Conservation (phyloP, 192 early-diverging fungal species). For the Coemansia furcata region DNA sequence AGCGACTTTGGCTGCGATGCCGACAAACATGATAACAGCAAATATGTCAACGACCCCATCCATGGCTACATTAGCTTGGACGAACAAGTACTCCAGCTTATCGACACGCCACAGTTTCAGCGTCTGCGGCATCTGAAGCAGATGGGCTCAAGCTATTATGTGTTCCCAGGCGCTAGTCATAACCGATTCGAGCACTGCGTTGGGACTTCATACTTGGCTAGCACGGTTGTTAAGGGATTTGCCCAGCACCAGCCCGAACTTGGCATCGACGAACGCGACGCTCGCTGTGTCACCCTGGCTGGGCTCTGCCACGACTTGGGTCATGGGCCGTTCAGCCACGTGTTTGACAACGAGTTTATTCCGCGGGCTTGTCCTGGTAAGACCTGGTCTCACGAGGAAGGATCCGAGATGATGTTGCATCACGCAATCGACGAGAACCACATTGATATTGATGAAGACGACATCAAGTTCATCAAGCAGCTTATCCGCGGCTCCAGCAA, state of each 20-base stretch:
- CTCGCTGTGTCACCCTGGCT: conserved; percentile 83
- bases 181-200: conserved; percentile 96
- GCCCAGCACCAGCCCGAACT: conserved; percentile 74
- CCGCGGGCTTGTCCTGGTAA: conserved; percentile 56
- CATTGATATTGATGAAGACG: conserved; percentile 63
- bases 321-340: conserved; percentile 95
- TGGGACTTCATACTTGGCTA: conserved; percentile 82
- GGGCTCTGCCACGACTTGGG: conserved; percentile 94
- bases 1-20: conserved; percentile 1
- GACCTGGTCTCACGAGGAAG: conserved; percentile 73
- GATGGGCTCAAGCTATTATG: conserved; percentile 80
- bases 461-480: conserved; percentile 65
- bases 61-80: conserved; percentile 75
- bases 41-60: conserved; percentile 49
- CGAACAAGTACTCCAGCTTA: conserved; percentile 60
- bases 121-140: conserved; percentile 92
- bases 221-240: conserved; percentile 68
- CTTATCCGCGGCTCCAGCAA: conserved; percentile 63
- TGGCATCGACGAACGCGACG: conserved; percentile 72
- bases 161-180: conserved; percentile 92
- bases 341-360: conserved; percentile 92
- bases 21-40: conserved; percentile 3
- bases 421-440: conserved; percentile 69
- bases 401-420: conserved; percentile 83
- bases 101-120: conserved; percentile 97